phyloP scores from a whole-genome alignment of 345 rosid species.

The Gossypium bickii region DNA sequence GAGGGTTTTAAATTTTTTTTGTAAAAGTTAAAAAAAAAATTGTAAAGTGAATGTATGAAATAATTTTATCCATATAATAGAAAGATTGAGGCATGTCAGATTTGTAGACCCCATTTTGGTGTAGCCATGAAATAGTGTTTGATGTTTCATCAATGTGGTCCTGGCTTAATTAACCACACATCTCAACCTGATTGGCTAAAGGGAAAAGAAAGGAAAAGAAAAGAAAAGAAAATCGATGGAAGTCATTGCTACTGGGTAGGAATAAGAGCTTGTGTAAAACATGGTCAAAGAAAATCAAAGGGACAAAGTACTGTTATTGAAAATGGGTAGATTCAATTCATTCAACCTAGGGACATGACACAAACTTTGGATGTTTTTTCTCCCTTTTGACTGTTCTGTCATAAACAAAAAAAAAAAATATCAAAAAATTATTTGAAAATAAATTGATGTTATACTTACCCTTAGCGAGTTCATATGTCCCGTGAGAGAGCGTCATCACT shows the following conservation, averaged over 20 bases:
- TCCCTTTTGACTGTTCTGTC: slow-evolving; percentile 5
- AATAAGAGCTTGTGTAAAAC: not conserved
- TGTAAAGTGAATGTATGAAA: too few relatives aligned
- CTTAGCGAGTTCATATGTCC: too few relatives aligned
- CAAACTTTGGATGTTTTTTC: too few relatives aligned
- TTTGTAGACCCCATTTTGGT: slow-evolving; percentile 13
- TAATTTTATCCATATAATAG: too few relatives aligned
- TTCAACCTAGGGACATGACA: slow-evolving; percentile 7
- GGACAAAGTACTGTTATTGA: not conserved
- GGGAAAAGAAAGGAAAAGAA: not conserved
- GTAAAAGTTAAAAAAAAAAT: too few relatives aligned
- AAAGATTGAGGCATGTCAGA: not conserved
- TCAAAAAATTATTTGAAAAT: too few relatives aligned
- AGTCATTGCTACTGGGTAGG: not conserved
- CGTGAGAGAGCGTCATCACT: too few relatives aligned
- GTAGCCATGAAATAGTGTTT: not conserved
- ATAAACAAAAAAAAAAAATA: not conserved
- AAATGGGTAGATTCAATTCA: slow-evolving; percentile 27
- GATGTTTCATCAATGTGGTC: not conserved
- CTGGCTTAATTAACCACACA: not conserved
- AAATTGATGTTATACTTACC: too few relatives aligned
- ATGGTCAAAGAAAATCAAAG: slow-evolving; percentile 12
- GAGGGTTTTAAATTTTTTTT: too few relatives aligned
- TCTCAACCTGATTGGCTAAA: not conserved
- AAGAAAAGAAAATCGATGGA: not conserved